phyloP scores from a whole-genome alignment of 345 rosid species.

The Garcia nutans region DNA sequence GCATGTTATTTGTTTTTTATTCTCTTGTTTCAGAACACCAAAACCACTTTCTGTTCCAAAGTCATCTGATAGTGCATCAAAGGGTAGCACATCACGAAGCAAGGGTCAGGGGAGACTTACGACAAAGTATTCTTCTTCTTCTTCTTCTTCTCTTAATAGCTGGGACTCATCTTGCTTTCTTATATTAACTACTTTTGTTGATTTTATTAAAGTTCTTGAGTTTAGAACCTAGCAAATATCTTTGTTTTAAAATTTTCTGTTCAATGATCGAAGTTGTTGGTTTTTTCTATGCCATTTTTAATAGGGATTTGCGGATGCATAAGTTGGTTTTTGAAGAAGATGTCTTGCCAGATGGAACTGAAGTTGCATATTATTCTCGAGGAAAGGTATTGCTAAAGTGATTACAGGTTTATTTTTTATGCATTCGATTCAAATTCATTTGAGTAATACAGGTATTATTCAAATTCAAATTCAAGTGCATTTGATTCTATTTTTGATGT shows the following conservation, averaged over 20 bases:
- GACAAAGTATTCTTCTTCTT: constrained; percentile 41
- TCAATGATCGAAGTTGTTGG: constrained; percentile 7
- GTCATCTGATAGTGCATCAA: constrained; percentile 33
- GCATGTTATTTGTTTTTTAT: background rate
- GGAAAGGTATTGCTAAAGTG: constrained; percentile 60
- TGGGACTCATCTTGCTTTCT: constrained; percentile 9
- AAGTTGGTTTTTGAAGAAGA: constrained; percentile 85
- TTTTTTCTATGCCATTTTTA: constrained; percentile 17
- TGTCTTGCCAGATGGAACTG: constrained; percentile 83
- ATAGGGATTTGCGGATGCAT: constrained; percentile 83
- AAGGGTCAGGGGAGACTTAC: constrained; percentile 73
- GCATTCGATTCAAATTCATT: constrained; percentile 2
- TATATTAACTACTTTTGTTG: background rate
- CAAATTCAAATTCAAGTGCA: too few species aligned
- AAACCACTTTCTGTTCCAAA: constrained; percentile 34
- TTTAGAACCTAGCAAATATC: background rate
- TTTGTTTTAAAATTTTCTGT: constrained; percentile 15
- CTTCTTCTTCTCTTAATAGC: background rate
- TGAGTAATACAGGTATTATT: too few species aligned
- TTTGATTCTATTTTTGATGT: too few species aligned
- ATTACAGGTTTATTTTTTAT: constrained; percentile 5
- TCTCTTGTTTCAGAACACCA: constrained; percentile 46
- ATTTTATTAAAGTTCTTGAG: constrained; percentile 9
- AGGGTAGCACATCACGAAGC: constrained; percentile 37
- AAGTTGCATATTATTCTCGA: constrained; percentile 75